Evolutionary conservation across 495 filamentous ascomycete genomes (phyloP).

Genomic region (Recurvomyces mirabilis): DNA sequence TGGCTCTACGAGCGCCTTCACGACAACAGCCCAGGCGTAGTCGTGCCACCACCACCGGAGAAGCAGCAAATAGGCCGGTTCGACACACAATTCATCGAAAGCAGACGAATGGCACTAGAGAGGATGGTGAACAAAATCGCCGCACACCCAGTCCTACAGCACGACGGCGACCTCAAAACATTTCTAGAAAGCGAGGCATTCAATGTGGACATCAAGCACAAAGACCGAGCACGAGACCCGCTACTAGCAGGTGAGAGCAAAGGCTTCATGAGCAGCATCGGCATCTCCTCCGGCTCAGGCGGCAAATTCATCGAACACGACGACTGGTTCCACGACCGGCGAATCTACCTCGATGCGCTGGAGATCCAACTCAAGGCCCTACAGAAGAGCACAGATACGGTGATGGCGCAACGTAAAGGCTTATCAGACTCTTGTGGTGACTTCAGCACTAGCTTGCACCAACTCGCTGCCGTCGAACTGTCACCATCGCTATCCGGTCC

Average conservation of each 20-base stretch:
- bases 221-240: constrained; percentile 74
- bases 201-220: constrained; percentile 93
- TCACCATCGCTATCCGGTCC: constrained; percentile 79
- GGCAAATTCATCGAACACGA: constrained; percentile 95
- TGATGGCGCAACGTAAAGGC: constrained; percentile 81
- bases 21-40: constrained; percentile 84
- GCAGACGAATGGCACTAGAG: constrained; percentile 77
- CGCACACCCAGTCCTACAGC: constrained; percentile 78
- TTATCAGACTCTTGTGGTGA: constrained; percentile 88
- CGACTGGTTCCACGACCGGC: constrained; percentile 98
- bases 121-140: constrained; percentile 96
- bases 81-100: constrained; percentile 93
- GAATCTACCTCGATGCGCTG: constrained; percentile 83
- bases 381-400: constrained; percentile 83
- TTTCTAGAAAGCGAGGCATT: constrained; percentile 94
- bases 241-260: constrained; percentile 74
- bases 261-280: constrained; percentile 53
- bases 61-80: constrained; percentile 96
- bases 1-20: constrained; percentile 95
- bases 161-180: constrained; percentile 86
- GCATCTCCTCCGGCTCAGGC: constrained; percentile 59
- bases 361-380: constrained; percentile 91
- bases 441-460: constrained; percentile 82
- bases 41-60: constrained; percentile 92
- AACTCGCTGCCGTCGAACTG: constrained; percentile 78